A percentile compares a stretch with the other conserved stretches of the same genome.
These are phyloP conservation scores for Hypomontagnella monticulosa DNA, from an alignment of 495 filamentous ascomycete species.

Conservation along the genomic window DNA sequence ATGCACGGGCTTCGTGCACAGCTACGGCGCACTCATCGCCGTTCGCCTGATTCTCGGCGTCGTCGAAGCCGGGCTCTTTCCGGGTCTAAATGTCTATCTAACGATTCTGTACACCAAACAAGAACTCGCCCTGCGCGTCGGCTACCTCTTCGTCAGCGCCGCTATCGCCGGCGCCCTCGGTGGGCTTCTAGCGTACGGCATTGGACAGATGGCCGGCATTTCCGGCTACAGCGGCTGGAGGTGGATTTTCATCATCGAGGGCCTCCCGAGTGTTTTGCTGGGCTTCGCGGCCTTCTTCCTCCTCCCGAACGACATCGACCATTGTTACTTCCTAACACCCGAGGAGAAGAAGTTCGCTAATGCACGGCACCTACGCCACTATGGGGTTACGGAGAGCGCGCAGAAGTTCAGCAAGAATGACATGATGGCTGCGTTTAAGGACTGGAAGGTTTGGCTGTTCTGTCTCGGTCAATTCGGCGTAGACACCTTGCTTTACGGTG, in stretches of 20 bases:
- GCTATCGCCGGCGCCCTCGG: slow-evolving; percentile 81
- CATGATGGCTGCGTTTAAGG: slow-evolving; percentile 60
- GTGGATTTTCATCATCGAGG: slow-evolving; percentile 78
- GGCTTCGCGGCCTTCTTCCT: slow-evolving; percentile 69
- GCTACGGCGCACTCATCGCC: slow-evolving; percentile 59
- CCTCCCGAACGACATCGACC: slow-evolving; percentile 71
- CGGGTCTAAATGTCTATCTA: slow-evolving; percentile 73
- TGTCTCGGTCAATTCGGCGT: slow-evolving; percentile 73
- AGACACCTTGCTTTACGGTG: slow-evolving; percentile 78
- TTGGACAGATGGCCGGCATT: slow-evolving; percentile 76
- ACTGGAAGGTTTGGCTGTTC: slow-evolving; percentile 74
- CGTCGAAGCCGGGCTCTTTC: slow-evolving; percentile 76
- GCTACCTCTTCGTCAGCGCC: slow-evolving; percentile 79
- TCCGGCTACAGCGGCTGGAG: slow-evolving; percentile 69
- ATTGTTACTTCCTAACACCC: slow-evolving; percentile 67
- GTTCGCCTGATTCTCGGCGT: slow-evolving; percentile 70
- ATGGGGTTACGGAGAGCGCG: slow-evolving; percentile 67
- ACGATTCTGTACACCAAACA: slow-evolving; percentile 79
- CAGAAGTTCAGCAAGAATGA: slow-evolving; percentile 65
- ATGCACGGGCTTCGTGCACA: slow-evolving; percentile 70
- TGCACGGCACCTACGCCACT: slow-evolving; percentile 58
- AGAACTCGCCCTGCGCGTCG: slow-evolving; percentile 77
- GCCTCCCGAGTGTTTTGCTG: slow-evolving; percentile 71
- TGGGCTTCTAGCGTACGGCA: slow-evolving; percentile 77
- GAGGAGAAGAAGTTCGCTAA: slow-evolving; percentile 65